Evolutionary conservation across 2,329 filamentous ascomycete genomes (phyloP).

Genomic region (Corinectria fuckeliana): DNA sequence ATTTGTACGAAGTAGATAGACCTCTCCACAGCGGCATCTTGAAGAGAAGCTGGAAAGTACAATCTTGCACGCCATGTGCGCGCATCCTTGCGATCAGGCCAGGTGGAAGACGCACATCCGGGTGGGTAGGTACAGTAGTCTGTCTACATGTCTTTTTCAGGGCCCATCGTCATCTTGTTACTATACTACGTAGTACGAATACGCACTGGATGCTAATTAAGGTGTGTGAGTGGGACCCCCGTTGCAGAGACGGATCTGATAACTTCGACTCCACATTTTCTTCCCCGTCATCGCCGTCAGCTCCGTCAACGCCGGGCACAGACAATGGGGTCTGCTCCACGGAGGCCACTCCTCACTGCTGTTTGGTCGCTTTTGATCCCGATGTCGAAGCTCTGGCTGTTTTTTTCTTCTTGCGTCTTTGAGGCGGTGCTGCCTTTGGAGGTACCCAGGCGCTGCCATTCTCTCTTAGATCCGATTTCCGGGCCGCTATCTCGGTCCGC

Average conservation of each 20-base stretch:
- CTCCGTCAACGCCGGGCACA: conserved; percentile 15
- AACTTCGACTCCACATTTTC: conserved; percentile 39
- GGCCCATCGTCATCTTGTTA: not conserved
- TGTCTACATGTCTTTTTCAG: not conserved
- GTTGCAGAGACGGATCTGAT: conserved; percentile 38
- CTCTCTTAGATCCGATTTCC: conserved; percentile 27
- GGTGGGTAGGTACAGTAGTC: too few species aligned
- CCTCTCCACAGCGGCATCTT: not conserved
- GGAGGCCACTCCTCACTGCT: conserved; percentile 6
- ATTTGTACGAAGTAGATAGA: too few species aligned
- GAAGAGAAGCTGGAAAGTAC: too few species aligned
- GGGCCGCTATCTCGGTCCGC: conserved; percentile 13
- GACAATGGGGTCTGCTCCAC: conserved; percentile 29
- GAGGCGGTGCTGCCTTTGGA: conserved; percentile 13
- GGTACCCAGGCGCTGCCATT: not conserved
- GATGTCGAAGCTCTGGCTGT: not conserved
- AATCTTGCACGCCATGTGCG: not conserved
- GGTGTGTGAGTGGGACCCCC: not conserved
- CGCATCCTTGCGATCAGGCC: not conserved
- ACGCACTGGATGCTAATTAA: not conserved
- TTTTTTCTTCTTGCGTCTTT: conserved; percentile 8
- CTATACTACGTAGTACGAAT: too few species aligned
- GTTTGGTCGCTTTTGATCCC: conserved; percentile 5
- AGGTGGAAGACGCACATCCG: not conserved
- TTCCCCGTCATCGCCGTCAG: conserved; percentile 16